These are phyloP conservation scores for Lichenothelia convexa DNA, from an alignment of 495 filamentous ascomycete genomes.

Conservation along the genomic window DNA sequence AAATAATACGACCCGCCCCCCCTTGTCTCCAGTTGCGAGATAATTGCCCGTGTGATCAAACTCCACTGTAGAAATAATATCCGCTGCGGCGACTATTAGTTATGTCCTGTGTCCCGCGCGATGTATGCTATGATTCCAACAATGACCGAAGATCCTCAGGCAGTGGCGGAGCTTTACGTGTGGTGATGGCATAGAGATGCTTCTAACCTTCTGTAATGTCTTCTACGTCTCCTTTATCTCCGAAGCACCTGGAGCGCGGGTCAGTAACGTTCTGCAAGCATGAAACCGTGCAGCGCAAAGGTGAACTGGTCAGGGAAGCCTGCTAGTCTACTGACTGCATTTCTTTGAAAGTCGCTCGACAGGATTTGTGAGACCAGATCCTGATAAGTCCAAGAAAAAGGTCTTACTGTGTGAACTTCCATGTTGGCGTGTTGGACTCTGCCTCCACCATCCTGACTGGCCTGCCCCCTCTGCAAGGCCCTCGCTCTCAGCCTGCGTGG, in stretches of 20 bases:
- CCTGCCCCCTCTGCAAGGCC: too few species aligned
- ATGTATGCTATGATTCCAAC: too few species aligned
- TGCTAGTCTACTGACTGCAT: too few species aligned
- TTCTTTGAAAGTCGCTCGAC: too few species aligned
- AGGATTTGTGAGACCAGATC: too few species aligned
- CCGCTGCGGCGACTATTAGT: conserved; percentile 40
- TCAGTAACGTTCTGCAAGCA: too few species aligned
- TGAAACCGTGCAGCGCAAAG: too few species aligned
- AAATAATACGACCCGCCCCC: conserved; percentile 87
- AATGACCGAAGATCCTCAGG: neutral
- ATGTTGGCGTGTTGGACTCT: conserved; percentile 83
- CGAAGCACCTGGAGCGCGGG: conserved; percentile 95
- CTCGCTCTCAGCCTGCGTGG: too few species aligned
- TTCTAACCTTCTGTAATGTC: conserved; percentile 94
- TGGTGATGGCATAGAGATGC: too few species aligned
- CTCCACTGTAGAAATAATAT: conserved; percentile 98
- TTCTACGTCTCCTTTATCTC: conserved; percentile 98
- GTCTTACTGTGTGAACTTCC: conserved; percentile 99
- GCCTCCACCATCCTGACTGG: conserved; percentile 98
- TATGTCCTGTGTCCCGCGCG: neutral
- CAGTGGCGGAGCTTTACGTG: too few species aligned
- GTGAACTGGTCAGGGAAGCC: too few species aligned
- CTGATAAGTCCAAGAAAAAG: too few species aligned
- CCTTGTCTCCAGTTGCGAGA: conserved; percentile 93
- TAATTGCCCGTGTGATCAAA: conserved; percentile 99